Percentiles rank a stretch among this genome's conserved stretches.
These are phyloP conservation scores for Botrytis pseudocinerea DNA, from an alignment of 2,329 filamentous ascomycete species.

Conservation along the genomic window DNA sequence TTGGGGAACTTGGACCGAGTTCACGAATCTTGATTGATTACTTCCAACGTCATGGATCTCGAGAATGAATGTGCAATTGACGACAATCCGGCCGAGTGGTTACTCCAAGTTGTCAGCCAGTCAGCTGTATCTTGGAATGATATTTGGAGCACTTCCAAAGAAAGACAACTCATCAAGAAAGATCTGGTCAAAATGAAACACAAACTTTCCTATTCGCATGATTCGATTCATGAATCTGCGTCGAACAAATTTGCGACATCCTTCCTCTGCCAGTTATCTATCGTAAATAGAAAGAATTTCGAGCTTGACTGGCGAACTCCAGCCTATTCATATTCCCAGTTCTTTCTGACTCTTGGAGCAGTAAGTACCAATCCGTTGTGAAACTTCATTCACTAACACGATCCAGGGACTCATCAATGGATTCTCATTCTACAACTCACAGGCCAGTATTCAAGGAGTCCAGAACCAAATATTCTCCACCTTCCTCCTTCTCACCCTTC, in stretches of 20 bases:
- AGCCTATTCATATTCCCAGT: conserved; percentile 48
- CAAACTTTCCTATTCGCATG: conserved; percentile 26
- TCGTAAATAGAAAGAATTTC: conserved; percentile 58
- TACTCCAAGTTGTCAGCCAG: conserved; percentile 46
- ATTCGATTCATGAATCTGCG: neutral
- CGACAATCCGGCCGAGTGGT: conserved; percentile 80
- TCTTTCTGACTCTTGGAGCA: conserved; percentile 17
- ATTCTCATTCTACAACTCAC: neutral
- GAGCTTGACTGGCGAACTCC: conserved; percentile 64
- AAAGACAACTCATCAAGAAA: conserved; percentile 48
- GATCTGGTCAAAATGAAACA: neutral
- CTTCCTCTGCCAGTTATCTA: conserved; percentile 52
- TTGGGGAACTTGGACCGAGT: conserved; percentile 63
- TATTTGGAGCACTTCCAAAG: conserved; percentile 62
- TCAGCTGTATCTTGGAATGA: conserved; percentile 51
- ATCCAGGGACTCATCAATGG: conserved; percentile 2
- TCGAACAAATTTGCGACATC: conserved; percentile 61
- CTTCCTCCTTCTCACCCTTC: conserved; percentile 46
- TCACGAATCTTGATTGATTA: conserved; percentile 50
- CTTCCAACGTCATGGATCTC: conserved; percentile 70
- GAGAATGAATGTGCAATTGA: conserved; percentile 63
- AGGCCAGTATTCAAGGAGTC: conserved; percentile 3
- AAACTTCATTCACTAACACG: neutral
- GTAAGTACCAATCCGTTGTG: neutral
- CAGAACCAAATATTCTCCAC: conserved; percentile 66